Evolutionary conservation across 2,329 filamentous ascomycete species (phyloP).

Genomic region (Fusarium albosuccineum): DNA sequence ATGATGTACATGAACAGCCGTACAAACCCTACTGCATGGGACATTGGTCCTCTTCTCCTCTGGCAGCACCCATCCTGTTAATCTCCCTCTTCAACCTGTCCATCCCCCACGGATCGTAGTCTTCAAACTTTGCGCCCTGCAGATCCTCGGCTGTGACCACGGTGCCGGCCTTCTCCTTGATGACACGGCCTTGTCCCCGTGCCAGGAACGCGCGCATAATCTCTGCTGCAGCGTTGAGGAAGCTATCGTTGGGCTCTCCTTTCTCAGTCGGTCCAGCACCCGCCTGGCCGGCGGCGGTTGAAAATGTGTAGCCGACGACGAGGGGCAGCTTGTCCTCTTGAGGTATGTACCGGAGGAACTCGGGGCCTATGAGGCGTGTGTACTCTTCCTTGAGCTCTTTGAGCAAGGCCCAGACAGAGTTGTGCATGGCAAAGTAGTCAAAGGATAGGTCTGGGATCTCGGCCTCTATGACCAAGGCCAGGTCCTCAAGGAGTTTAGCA

Average conservation of each 20-base stretch:
- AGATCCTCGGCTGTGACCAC: conserved; percentile 10
- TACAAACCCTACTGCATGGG: not conserved
- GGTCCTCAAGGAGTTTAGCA: conserved; percentile 12
- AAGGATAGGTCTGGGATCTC: conserved; percentile 18
- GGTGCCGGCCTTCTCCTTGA: conserved; percentile 5
- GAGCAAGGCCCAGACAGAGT: conserved; percentile 9
- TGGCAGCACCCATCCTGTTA: not conserved
- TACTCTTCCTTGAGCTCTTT: conserved; percentile 16
- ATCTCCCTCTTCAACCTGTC: not conserved
- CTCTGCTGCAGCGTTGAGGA: conserved; percentile 9
- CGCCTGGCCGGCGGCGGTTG: conserved; percentile 21
- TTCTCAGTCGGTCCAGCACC: not conserved
- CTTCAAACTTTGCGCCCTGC: not conserved
- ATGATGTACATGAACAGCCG: too few relatives aligned
- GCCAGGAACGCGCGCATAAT: conserved; percentile 4
- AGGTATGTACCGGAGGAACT: conserved; percentile 13
- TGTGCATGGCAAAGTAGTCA: conserved; percentile 33
- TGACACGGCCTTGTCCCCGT: conserved; percentile 1
- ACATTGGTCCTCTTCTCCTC: not conserved
- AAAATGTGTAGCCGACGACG: conserved; percentile 50
- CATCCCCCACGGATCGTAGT: conserved; percentile 1
- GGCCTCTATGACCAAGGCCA: conserved; percentile 16
- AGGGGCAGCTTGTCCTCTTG: conserved; percentile 13
- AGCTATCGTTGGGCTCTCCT: not conserved
- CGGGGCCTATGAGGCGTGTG: not conserved